Conservation (phyloP, 345 rosid species). For the Melaleuca quinquenervia region DNA sequence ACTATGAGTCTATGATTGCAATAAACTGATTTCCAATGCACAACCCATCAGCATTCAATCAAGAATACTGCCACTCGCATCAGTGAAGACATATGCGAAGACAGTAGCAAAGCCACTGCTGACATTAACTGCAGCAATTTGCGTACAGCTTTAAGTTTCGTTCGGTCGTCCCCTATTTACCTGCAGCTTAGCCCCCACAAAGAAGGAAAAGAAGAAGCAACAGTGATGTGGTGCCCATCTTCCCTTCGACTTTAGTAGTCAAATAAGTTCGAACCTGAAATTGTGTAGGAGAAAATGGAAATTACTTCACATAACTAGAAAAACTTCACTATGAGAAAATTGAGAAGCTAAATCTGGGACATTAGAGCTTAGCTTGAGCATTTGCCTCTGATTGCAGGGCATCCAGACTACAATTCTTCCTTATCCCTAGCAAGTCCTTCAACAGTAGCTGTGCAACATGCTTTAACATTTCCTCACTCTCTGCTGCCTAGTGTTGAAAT, state of each 20-base stretch:
- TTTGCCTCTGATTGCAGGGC: neutral
- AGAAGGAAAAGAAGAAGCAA: neutral
- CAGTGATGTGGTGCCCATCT: neutral
- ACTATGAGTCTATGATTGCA: neutral
- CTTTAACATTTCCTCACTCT: neutral
- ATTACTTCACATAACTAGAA: neutral
- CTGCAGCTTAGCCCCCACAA: neutral
- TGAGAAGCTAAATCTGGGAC: neutral
- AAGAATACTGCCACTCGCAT: neutral
- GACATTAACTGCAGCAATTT: neutral
- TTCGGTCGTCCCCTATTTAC: neutral
- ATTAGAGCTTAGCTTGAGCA: neutral
- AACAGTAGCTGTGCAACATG: neutral
- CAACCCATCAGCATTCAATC: neutral
- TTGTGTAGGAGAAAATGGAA: neutral
- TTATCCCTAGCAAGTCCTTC: neutral
- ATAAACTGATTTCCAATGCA: neutral
- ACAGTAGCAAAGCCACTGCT: neutral
- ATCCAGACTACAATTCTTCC: neutral
- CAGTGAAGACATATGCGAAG: neutral
- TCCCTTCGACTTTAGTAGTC: neutral
- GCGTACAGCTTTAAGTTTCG: neutral
- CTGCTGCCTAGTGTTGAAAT: neutral
- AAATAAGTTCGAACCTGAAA: neutral
- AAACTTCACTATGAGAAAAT: neutral